Conservation (phyloP, 257 asterid species). For the Euphrasia confusa region DNA sequence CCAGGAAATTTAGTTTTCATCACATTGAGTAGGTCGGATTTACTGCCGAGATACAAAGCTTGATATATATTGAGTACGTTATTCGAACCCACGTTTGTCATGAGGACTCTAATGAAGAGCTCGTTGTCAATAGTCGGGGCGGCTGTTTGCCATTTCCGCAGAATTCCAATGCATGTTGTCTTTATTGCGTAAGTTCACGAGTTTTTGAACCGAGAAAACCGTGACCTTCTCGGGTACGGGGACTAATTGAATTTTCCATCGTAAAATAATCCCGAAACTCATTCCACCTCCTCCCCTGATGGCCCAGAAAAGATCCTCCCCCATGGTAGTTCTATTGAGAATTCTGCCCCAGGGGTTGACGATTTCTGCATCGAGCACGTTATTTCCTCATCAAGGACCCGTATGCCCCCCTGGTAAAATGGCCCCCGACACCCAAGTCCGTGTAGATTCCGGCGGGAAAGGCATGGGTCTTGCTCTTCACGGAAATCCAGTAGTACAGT, state of each 20-base stretch:
- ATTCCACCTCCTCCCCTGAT: not conserved
- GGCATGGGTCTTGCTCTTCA: not conserved
- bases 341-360: not conserved
- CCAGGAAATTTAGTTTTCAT: no score
- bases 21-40: no score
- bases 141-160: not conserved
- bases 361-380: not conserved
- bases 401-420: not conserved
- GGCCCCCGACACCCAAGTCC: not conserved
- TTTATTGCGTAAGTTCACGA: no score
- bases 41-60: not conserved
- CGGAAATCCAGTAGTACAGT: not conserved
- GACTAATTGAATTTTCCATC: slow-evolving; percentile 12
- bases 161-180: no score
- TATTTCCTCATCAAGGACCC: not conserved
- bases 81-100: not conserved
- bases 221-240: not conserved
- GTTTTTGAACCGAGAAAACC: not conserved
- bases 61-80: not conserved
- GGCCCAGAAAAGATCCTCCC: not conserved
- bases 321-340: not conserved
- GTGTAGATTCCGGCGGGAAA: not conserved
- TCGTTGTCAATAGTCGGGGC: not conserved
- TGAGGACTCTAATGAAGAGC: not conserved
- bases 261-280: not conserved